Evolutionary conservation across 108 stramenopile species (phyloP), one percentile per base, ranked within the genome.

Genomic region (Pseudonitzschia multiseries): DNA sequence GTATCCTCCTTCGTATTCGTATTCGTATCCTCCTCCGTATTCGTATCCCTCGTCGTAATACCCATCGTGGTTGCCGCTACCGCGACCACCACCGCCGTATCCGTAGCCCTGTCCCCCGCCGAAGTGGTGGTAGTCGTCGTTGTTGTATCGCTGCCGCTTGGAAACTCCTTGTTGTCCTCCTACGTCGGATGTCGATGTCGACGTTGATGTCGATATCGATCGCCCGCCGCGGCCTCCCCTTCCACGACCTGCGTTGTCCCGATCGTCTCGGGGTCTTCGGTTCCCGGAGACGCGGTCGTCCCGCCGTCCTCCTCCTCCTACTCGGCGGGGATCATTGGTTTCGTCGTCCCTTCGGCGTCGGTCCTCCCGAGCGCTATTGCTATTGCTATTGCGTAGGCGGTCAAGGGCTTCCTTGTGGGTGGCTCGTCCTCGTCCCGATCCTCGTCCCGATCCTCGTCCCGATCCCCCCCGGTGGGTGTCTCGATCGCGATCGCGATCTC

Each of bases 61-160:
- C 10, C 44, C 56, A 4, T 8, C 59, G 21, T n/a, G n/a, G n/a
- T n/a, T n/a, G n/a, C n/a, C n/a, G n/a, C n/a, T n/a, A n/a, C n/a
- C n/a, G n/a, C n/a, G n/a, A n/a, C n/a, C n/a, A n/a, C n/a, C n/a
- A n/a, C n/a, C n/a, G n/a, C n/a, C n/a, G n/a, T n/a, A n/a, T n/a
- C n/a, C n/a, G n/a, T n/a, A n/a, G n/a, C n/a, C n/a, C n/a, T n/a
- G n/a, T n/a, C n/a, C n/a, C n/a, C 65, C 69, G 51, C 50, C 31
- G 18, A 51, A 59, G 41, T 50, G 71, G 13, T 61, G 27, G 28
- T 66, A 59, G 52, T 69, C 63, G 18, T 72, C 67, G 50, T 67
- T 71, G 26, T 78, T 66, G 44, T 78, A 78, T 28, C 77, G 67
- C 24, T 50, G 72, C 13, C 72, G 60, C 44, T 79, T 73, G 33